Evolutionary conservation across 2,329 filamentous ascomycete species (phyloP).

Genomic region (Venturia effusa): DNA sequence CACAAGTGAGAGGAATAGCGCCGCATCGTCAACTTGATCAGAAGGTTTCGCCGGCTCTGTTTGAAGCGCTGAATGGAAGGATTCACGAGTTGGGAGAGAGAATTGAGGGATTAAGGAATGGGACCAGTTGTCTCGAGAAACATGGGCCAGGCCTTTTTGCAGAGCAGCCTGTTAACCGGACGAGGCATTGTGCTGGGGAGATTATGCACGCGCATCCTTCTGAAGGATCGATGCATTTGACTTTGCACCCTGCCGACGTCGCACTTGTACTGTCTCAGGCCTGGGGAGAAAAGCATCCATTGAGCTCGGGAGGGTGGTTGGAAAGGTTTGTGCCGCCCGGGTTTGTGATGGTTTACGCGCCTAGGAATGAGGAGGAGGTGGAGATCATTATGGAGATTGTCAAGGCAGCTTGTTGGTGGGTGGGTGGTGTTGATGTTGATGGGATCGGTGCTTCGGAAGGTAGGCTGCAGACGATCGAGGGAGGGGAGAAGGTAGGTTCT

Average conservation of each 20-base stretch:
- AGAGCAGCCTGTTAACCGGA: slow-evolving; percentile 52
- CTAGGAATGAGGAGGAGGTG: slow-evolving; percentile 57
- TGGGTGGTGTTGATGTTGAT: slow-evolving; percentile 29
- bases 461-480: slow-evolving; percentile 2
- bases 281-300: slow-evolving; percentile 62
- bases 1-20: slow-evolving; percentile 62
- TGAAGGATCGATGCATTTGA: slow-evolving; percentile 69
- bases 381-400: slow-evolving; percentile 58
- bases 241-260: slow-evolving; percentile 68
- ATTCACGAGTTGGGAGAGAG: slow-evolving; percentile 33
- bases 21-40: slow-evolving; percentile 73
- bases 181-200: slow-evolving; percentile 57
- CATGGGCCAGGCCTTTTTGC: slow-evolving; percentile 69
- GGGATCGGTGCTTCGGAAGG: background rate
- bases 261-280: slow-evolving; percentile 59
- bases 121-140: slow-evolving; percentile 70
- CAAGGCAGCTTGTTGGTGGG: slow-evolving; percentile 63
- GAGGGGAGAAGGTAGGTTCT: background rate
- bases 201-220: slow-evolving; percentile 69
- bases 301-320: slow-evolving; percentile 57
- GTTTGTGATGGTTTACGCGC: slow-evolving; percentile 77
- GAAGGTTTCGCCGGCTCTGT: slow-evolving; percentile 42
- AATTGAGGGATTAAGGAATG: slow-evolving; percentile 32
- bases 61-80: slow-evolving; percentile 42
- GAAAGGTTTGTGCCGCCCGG: slow-evolving; percentile 59